A percentile compares a stretch with the other conserved stretches of the same genome.
These are phyloP conservation scores for Scheffersomyces lignicola DNA, from an alignment of 1,139 yeast genomes.

Conservation along the genomic window DNA sequence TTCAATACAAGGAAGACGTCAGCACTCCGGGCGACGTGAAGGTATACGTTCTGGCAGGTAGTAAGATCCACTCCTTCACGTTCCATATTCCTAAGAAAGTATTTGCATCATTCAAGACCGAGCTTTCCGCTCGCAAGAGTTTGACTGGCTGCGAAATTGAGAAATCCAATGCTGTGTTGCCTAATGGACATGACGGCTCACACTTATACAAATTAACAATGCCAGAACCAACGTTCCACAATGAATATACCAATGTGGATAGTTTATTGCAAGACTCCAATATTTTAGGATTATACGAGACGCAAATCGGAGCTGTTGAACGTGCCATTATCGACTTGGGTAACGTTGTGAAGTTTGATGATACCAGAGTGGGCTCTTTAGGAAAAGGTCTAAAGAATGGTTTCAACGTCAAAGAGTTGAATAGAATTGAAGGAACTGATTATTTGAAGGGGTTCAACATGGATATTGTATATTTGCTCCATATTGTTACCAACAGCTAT, in stretches of 20 bases:
- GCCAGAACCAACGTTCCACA: conserved; percentile 62
- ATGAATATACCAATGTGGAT: conserved; percentile 58
- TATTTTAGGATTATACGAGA: conserved; percentile 75
- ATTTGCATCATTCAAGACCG: conserved; percentile 64
- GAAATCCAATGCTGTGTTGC: conserved; percentile 59
- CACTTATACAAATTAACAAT: conserved; percentile 63
- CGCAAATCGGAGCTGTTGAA: conserved; percentile 65
- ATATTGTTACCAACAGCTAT: conserved; percentile 72
- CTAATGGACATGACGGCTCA: conserved; percentile 65
- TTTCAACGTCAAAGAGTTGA: conserved; percentile 64
- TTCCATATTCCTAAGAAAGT: conserved; percentile 75
- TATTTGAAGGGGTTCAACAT: conserved; percentile 57
- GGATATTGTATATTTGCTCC: conserved; percentile 69
- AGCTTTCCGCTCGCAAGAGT: conserved; percentile 41
- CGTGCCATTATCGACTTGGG: conserved; percentile 83
- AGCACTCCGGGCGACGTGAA: conserved; percentile 71
- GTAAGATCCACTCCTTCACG: conserved; percentile 70
- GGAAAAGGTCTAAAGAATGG: conserved; percentile 88
- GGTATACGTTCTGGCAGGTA: conserved; percentile 69
- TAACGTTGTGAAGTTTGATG: conserved; percentile 65
- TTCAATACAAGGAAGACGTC: conserved; percentile 65
- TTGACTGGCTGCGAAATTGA: conserved; percentile 60
- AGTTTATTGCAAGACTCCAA: conserved; percentile 65
- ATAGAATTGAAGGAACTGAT: conserved; percentile 43
- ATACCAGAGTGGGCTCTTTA: conserved; percentile 73